Conservation (phyloP, 345 rosid genomes). For the Mangifera indica region DNA sequence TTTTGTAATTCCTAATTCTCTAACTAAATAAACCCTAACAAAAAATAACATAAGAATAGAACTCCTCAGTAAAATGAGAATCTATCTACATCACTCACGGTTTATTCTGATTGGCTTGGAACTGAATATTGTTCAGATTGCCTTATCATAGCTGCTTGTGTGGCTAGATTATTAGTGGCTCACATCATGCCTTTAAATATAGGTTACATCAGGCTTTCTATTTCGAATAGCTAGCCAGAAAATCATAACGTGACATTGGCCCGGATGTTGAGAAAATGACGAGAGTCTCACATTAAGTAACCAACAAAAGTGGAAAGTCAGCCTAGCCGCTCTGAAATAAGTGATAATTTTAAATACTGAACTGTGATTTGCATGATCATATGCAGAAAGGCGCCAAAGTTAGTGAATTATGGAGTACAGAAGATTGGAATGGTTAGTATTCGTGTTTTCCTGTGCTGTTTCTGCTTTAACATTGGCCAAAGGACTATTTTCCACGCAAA, state of each 20-base stretch:
- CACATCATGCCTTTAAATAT: not conserved
- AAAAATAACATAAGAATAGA: no score
- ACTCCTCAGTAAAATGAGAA: no score
- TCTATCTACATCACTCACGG: no score
- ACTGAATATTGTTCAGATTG: not conserved
- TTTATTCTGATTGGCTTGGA: not conserved
- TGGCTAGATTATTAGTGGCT: no score
- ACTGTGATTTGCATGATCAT: not conserved
- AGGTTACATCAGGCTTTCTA: not conserved
- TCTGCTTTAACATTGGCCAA: no score
- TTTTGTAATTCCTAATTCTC: no score
- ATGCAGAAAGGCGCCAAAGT: not conserved
- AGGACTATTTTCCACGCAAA: no score
- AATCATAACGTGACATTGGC: not conserved
- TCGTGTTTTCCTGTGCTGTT: constrained; percentile 4
- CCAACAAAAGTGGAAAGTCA: constrained; percentile 8
- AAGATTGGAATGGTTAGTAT: not conserved
- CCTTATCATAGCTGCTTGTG: not conserved
- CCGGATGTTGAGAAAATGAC: not conserved
- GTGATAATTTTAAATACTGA: not conserved
- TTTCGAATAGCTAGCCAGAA: not conserved
- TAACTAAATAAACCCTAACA: no score
- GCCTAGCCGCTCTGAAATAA: not conserved
- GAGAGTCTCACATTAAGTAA: not conserved
- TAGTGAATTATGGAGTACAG: constrained; percentile 4